Conservation (phyloP, 2,329 filamentous ascomycete species). For the Beauveria sp. region DNA sequence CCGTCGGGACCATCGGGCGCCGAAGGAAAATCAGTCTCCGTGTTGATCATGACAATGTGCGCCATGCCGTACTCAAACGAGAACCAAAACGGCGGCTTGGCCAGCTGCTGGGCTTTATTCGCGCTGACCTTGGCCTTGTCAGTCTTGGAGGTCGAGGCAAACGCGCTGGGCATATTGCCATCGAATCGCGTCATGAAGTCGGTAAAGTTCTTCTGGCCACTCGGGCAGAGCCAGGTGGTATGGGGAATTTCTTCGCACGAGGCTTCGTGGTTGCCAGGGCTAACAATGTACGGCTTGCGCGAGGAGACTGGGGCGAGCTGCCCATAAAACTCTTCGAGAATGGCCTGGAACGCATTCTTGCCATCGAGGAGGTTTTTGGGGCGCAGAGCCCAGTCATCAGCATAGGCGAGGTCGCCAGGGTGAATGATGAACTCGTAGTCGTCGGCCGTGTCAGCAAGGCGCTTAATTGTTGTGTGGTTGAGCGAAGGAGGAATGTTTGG, state of each 20-base stretch:
- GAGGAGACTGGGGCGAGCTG: slow-evolving; percentile 34
- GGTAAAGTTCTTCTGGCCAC: slow-evolving; percentile 53
- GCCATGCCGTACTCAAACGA: slow-evolving; percentile 24
- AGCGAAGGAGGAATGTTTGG: slow-evolving; percentile 40
- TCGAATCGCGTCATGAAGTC: slow-evolving; percentile 48
- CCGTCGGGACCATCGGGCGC: slow-evolving; percentile 22
- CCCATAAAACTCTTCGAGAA: slow-evolving; percentile 47
- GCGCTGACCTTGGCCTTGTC: slow-evolving; percentile 33
- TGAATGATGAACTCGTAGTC: slow-evolving; percentile 49
- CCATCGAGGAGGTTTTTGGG: slow-evolving; percentile 39
- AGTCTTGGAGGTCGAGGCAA: slow-evolving; percentile 40
- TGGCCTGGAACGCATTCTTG: slow-evolving; percentile 45
- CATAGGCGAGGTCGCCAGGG: slow-evolving; percentile 49
- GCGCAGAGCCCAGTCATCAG: slow-evolving; percentile 47
- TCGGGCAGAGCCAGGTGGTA: slow-evolving; percentile 32
- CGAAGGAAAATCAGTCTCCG: slow-evolving; percentile 20
- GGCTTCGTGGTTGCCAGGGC: slow-evolving; percentile 50
- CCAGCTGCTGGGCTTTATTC: slow-evolving; percentile 33
- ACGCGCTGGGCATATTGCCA: slow-evolving; percentile 37
- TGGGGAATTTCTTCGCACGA: slow-evolving; percentile 32
- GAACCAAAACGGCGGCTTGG: slow-evolving; percentile 22
- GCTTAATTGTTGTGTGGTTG: slow-evolving; percentile 51
- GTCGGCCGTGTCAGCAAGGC: slow-evolving; percentile 41
- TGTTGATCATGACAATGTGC: slow-evolving; percentile 27
- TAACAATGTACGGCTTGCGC: slow-evolving; percentile 41